These are phyloP conservation scores for Leucocoprinus sp. DNA, from an alignment of 768 basidiomycete species.

Conservation along the genomic window DNA sequence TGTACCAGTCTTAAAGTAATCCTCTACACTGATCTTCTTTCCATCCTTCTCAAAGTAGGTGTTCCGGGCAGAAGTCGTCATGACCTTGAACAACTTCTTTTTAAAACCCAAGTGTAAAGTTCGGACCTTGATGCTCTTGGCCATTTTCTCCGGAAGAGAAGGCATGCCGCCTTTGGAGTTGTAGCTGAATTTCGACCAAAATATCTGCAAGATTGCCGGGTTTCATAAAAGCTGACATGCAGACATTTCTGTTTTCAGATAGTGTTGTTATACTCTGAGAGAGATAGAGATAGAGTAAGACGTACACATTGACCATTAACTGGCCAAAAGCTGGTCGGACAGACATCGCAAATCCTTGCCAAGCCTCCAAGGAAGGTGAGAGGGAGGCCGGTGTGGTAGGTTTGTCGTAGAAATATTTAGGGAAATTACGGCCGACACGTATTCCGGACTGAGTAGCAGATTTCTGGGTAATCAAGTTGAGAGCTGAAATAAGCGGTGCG, in stretches of 20 bases:
- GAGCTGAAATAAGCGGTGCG: slow-evolving; percentile 40
- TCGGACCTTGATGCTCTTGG: slow-evolving; percentile 46
- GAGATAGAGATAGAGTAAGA: background rate
- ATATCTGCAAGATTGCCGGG: slow-evolving; percentile 54
- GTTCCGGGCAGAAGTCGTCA: slow-evolving; percentile 15
- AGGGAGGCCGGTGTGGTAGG: slow-evolving; percentile 18
- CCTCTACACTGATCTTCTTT: slow-evolving; percentile 44
- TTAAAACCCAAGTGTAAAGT: slow-evolving; percentile 47
- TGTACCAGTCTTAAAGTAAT: slow-evolving; percentile 55
- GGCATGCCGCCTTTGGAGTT: slow-evolving; percentile 35
- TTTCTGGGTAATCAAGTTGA: slow-evolving; percentile 49
- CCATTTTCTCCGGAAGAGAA: slow-evolving; percentile 35
- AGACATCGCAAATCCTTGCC: slow-evolving; percentile 38
- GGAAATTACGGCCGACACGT: slow-evolving; percentile 36
- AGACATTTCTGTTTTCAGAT: slow-evolving; percentile 31
- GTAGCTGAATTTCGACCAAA: slow-evolving; percentile 35
- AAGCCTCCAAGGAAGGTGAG: slow-evolving; percentile 23
- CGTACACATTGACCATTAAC: slow-evolving; percentile 43
- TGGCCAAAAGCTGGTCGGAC: slow-evolving; percentile 37
- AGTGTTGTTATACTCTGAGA: too few species aligned
- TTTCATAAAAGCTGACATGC: slow-evolving; percentile 45
- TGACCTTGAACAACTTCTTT: slow-evolving; percentile 25
- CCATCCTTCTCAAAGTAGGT: slow-evolving; percentile 22
- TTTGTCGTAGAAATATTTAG: slow-evolving; percentile 41
- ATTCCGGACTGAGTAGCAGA: slow-evolving; percentile 33